phyloP scores from a whole-genome alignment of 805 yeast genomes.

The Saccharomyces cerevisiae region DNA sequence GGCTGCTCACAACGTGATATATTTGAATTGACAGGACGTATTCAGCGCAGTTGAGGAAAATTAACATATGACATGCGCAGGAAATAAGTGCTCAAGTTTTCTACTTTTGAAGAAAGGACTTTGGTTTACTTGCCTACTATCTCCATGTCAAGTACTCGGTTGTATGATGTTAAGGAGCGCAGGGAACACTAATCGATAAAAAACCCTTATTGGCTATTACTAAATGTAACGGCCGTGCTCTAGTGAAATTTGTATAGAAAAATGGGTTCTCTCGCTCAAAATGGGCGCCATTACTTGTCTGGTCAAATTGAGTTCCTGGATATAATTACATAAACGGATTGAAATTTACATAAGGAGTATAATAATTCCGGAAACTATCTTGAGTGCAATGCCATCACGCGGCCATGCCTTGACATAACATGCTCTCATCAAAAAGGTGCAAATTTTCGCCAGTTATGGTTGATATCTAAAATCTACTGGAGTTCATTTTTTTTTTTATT shows the following conservation, averaged over 20 bases:
- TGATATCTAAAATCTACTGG: neutral
- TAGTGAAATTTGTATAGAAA: too few relatives aligned
- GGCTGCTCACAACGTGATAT: neutral
- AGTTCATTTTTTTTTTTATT: neutral
- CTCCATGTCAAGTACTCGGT: neutral
- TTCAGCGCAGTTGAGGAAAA: neutral
- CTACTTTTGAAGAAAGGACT: neutral
- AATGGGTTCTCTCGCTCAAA: too few relatives aligned
- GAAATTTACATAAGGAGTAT: neutral
- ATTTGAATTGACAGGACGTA: neutral
- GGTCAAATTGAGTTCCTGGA: too few relatives aligned
- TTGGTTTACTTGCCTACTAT: neutral
- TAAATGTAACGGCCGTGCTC: too few relatives aligned
- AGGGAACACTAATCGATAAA: neutral
- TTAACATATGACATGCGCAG: too few relatives aligned
- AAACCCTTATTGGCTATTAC: neutral
- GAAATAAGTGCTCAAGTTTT: neutral
- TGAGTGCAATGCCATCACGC: too few relatives aligned
- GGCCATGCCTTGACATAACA: too few relatives aligned
- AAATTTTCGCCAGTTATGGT: neutral
- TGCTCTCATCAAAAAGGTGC: neutral
- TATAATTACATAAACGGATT: neutral
- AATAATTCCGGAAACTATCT: neutral
- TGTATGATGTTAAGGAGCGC: neutral
- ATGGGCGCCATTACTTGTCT: too few relatives aligned